Conservation (phyloP, 2,329 filamentous ascomycete species). For the Orbilia oligospora region DNA sequence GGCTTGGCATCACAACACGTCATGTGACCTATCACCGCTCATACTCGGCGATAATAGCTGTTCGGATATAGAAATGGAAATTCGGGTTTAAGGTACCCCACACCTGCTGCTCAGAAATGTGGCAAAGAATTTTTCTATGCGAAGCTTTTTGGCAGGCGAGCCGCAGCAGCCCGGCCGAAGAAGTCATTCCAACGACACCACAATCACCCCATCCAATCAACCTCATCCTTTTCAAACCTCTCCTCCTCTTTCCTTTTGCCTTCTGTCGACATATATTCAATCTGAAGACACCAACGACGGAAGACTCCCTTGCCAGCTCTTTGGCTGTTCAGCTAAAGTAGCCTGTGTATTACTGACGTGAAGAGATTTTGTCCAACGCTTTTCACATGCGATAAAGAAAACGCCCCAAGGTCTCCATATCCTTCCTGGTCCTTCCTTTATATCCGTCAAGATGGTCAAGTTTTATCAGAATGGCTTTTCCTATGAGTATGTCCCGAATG, state of each 20-base stretch:
- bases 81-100: slow-evolving; percentile 35
- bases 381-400: slow-evolving; percentile 41
- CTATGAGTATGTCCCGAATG: slow-evolving; percentile 62
- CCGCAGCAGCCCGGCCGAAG: slow-evolving; percentile 43
- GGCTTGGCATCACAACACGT: slow-evolving; percentile 35
- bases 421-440: neutral
- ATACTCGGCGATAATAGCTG: slow-evolving; percentile 4
- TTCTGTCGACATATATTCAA: neutral
- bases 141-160: slow-evolving; percentile 5
- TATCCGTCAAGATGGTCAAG: slow-evolving; percentile 63
- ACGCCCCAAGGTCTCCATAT: neutral
- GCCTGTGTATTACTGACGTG: slow-evolving; percentile 23
- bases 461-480: slow-evolving; percentile 65
- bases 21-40: slow-evolving; percentile 12
- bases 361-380: neutral
- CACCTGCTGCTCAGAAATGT: slow-evolving; percentile 18
- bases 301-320: slow-evolving; percentile 35
- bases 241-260: slow-evolving; percentile 8
- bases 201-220: slow-evolving; percentile 59
- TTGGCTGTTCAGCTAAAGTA: slow-evolving; percentile 54
- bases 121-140: slow-evolving; percentile 37
- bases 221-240: slow-evolving; percentile 16
- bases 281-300: slow-evolving; percentile 14
- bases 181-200: slow-evolving; percentile 19
- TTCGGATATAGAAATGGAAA: neutral